These are phyloP conservation scores for Xylaria castorea DNA, from an alignment of 495 filamentous ascomycete genomes.

Conservation along the genomic window DNA sequence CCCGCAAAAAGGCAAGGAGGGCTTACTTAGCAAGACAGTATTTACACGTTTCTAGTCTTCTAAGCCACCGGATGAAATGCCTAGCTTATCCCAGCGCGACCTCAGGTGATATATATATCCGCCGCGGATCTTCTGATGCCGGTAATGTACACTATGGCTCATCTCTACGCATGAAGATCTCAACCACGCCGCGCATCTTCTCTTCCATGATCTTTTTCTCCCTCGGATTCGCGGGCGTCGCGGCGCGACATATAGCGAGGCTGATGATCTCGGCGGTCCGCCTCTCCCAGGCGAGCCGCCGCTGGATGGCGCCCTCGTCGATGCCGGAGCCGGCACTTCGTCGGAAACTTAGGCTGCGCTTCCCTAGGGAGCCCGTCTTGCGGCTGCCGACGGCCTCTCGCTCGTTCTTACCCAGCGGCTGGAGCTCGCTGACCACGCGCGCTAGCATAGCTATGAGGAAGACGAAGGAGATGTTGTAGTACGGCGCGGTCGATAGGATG, in stretches of 20 bases:
- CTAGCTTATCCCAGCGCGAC: not conserved
- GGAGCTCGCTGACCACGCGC: constrained; percentile 54
- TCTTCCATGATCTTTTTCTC: constrained; percentile 56
- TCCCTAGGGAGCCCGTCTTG: constrained; percentile 36
- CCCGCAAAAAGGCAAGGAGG: not conserved
- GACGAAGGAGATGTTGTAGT: constrained; percentile 84
- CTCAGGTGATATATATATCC: not conserved
- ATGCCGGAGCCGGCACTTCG: constrained; percentile 39
- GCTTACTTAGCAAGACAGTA: not conserved
- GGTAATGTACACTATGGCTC: not conserved
- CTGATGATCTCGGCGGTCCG: constrained; percentile 56
- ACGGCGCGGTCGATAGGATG: constrained; percentile 70
- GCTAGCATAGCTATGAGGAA: constrained; percentile 81
- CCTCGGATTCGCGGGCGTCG: constrained; percentile 50
- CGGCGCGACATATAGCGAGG: constrained; percentile 51
- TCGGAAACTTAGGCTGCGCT: constrained; percentile 51
- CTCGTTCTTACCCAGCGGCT: constrained; percentile 48
- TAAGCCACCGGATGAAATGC: not conserved
- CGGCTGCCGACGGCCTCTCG: constrained; percentile 37
- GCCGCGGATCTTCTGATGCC: no score
- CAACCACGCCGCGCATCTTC: constrained; percentile 47
- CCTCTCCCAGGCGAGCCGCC: constrained; percentile 53
- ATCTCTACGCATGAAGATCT: constrained; percentile 46
- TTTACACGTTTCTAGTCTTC: not conserved
- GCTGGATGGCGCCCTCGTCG: constrained; percentile 41